phyloP scores from a whole-genome alignment of 441 rosid species.

The Cnidoscolus chayamansa region DNA sequence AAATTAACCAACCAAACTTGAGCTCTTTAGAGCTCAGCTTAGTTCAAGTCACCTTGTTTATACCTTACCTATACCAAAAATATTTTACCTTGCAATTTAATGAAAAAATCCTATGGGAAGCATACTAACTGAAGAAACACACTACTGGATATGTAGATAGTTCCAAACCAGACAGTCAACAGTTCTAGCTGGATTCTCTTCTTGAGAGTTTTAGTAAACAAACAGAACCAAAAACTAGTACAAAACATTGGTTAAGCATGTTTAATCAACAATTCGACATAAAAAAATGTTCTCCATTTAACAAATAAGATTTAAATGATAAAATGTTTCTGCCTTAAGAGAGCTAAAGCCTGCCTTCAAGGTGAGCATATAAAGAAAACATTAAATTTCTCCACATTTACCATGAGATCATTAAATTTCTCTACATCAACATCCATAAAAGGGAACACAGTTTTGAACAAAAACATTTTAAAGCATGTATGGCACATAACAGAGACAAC shows the following conservation, averaged over 20 bases:
- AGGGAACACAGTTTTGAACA: conserved; percentile 17
- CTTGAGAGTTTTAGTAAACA: conserved; percentile 15
- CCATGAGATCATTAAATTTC: conserved; percentile 48
- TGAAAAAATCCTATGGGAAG: too few species aligned
- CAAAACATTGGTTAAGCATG: conserved; percentile 9
- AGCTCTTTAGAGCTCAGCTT: too few species aligned
- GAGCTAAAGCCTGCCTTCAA: conserved; percentile 50
- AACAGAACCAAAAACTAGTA: conserved; percentile 13
- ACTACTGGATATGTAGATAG: neutral
- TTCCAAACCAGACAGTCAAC: too few species aligned
- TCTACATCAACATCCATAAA: conserved; percentile 29
- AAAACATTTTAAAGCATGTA: conserved; percentile 13
- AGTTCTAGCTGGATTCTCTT: conserved; percentile 5
- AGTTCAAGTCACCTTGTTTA: too few species aligned
- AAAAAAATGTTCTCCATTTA: conserved; percentile 19
- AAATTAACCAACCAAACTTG: too few species aligned
- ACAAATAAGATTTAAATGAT: conserved; percentile 31
- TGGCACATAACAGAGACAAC: conserved; percentile 9
- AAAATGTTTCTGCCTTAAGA: conserved; percentile 45
- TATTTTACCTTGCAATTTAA: too few species aligned
- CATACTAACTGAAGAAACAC: neutral
- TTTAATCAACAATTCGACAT: conserved; percentile 22
- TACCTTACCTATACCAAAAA: neutral
- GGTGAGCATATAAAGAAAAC: conserved; percentile 43
- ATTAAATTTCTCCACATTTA: conserved; percentile 42